phyloP scores from a whole-genome alignment of 768 basidiomycete genomes.

The Rhizopogon sp. region DNA sequence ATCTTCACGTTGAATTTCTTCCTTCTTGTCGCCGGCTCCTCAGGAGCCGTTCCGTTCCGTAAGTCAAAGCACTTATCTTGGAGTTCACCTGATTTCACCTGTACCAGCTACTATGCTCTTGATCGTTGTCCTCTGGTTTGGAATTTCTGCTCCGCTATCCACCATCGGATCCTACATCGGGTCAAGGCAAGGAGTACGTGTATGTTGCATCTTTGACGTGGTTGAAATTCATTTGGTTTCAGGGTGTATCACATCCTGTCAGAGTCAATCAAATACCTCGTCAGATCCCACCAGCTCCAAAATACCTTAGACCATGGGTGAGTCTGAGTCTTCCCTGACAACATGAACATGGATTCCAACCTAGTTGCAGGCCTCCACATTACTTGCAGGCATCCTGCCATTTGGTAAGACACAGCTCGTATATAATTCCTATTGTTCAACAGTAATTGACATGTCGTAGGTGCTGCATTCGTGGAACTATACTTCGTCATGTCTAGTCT shows the following conservation, averaged over 20 bases:
- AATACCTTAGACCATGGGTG: conserved; percentile 81
- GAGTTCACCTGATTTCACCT: conserved; percentile 1
- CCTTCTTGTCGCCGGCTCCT: conserved; percentile 78
- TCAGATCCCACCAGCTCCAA: conserved; percentile 88
- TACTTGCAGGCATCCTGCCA: conserved; percentile 89
- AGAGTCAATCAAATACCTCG: conserved; percentile 91
- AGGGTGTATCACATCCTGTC: conserved; percentile 79
- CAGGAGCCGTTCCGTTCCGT: conserved; percentile 96
- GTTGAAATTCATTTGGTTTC: conserved; percentile 5
- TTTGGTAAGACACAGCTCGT: conserved; percentile 55
- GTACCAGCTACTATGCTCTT: conserved; percentile 72
- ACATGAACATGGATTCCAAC: conserved; percentile 5
- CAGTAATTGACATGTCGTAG: conserved; percentile 30
- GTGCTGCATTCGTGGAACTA: conserved; percentile 92
- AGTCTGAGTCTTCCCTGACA: conserved; percentile 31
- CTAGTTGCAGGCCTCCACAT: conserved; percentile 49
- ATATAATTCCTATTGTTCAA: not conserved
- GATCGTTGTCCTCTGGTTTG: conserved; percentile 86
- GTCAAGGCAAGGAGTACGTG: conserved; percentile 75
- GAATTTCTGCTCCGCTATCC: conserved; percentile 88
- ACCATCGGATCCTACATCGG: conserved; percentile 85
- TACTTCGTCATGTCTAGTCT: conserved; percentile 90
- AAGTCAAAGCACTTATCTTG: conserved; percentile 10
- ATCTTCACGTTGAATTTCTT: conserved; percentile 92
- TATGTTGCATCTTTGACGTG: not conserved